phyloP scores from a whole-genome alignment of 2,329 filamentous ascomycete genomes.

The Exserohilum rostratum region DNA sequence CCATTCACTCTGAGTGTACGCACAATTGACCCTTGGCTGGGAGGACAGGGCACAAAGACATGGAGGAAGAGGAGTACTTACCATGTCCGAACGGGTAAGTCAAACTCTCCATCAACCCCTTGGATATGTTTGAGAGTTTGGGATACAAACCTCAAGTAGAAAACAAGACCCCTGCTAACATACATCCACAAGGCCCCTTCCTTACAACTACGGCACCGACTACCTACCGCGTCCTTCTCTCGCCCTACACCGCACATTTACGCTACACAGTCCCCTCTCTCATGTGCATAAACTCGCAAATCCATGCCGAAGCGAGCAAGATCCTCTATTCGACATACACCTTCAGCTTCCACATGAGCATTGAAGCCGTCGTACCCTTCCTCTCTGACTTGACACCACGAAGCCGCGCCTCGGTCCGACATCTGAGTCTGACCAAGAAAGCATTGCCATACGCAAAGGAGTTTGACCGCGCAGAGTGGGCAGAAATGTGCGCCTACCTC shows the following conservation, averaged over 20 bases:
- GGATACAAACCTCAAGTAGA: too few relatives aligned
- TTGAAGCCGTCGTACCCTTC: slow-evolving; percentile 67
- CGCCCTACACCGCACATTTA: slow-evolving; percentile 52
- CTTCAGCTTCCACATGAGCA: slow-evolving; percentile 65
- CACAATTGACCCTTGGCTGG: slow-evolving; percentile 51
- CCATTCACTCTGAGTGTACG: slow-evolving; percentile 51
- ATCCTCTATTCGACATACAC: slow-evolving; percentile 62
- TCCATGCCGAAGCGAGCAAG: slow-evolving; percentile 63
- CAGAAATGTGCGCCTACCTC: slow-evolving; percentile 56
- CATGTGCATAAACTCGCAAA: slow-evolving; percentile 36
- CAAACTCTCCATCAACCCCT: not conserved
- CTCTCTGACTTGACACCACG: slow-evolving; percentile 61
- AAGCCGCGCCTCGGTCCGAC: slow-evolving; percentile 56
- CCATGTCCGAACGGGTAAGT: slow-evolving; percentile 43
- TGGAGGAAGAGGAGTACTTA: slow-evolving; percentile 49
- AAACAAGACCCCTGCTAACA: slow-evolving; percentile 19
- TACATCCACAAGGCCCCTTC: slow-evolving; percentile 45
- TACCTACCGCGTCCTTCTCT: slow-evolving; percentile 61
- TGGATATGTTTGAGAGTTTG: not conserved
- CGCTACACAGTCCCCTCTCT: slow-evolving; percentile 48
- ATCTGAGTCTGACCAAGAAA: slow-evolving; percentile 62
- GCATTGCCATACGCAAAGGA: slow-evolving; percentile 60
- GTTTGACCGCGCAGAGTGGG: slow-evolving; percentile 64
- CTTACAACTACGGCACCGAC: slow-evolving; percentile 56
- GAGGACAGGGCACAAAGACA: slow-evolving; percentile 27